Evolutionary conservation across 1,284 basidiomycete species (phyloP), one percentile per base, ranked within the genome.

Genomic region (Cutaneotrichosporon sp.): DNA sequence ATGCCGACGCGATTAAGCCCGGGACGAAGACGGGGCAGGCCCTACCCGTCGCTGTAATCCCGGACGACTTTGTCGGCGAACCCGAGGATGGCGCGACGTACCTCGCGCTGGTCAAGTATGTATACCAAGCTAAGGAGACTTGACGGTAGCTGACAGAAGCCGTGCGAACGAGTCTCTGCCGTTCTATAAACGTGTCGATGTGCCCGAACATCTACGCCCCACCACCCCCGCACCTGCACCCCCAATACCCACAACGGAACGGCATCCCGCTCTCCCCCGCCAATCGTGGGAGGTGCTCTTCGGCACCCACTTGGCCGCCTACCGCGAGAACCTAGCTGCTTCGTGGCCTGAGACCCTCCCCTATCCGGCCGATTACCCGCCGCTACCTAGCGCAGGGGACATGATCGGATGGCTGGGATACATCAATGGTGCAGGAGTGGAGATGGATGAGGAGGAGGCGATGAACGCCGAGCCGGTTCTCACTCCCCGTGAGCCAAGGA

Each of bases 91-190:
- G 76, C 38, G 71, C 73, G 26, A 70, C 73, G 38, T 78, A 72
- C 53, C 66, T 78, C 2, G 75, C 76, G 2, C 64, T 78, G 56
- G 72, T 70, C 13, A 68, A 63, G 76, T 78, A 51, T 62, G 74
- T 69, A 4, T 9, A 40, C 34, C n/a, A 4, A n/a, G 14, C 32
- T 13, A 18, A 60, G 10, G 9, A 16, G n/a, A 13, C 49, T 18
- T 21, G 6, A 2, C 0, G 14, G 30, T 31, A 34, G 14, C 55
- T 55, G 31, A 63, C 34, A 16, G 16, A 56, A 76, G 71, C 30
- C 66, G 68, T 38, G 68, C 66, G 21, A 71, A 70, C 58, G 56
- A 61, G 4, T 38, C 64, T 5, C 62, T 74, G 18, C 76, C 76
- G 0, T 76, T 72, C 63, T 69, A 67, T 30, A 76, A 67, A 18